These are phyloP conservation scores for Fusarium sp. DNA, from an alignment of 2,329 filamentous ascomycete species.

Conservation along the genomic window DNA sequence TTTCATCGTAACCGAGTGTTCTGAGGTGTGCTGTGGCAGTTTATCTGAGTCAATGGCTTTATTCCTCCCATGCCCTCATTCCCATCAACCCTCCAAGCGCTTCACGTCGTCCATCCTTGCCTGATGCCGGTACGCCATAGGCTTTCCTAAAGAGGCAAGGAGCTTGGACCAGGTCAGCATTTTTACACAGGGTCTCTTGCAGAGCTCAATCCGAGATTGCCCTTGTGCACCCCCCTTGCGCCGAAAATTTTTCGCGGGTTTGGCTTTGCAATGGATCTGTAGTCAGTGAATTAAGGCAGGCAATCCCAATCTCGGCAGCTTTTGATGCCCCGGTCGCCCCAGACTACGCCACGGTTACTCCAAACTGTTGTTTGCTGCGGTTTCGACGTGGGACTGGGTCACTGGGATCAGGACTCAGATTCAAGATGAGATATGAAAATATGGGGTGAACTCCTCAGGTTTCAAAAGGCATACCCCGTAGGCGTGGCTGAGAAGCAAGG, in stretches of 20 bases:
- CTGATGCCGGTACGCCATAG: conserved; percentile 26
- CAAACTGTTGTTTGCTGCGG: conserved; percentile 6
- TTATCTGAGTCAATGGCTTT: conserved; percentile 33
- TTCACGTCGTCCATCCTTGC: conserved; percentile 6
- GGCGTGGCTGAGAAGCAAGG: conserved; percentile 23
- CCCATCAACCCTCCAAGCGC: conserved; percentile 3
- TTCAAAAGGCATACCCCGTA: conserved; percentile 2
- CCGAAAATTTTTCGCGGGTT: conserved; percentile 49
- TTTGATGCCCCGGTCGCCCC: conserved; percentile 38
- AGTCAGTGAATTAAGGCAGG: conserved; percentile 16
- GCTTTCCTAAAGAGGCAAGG: conserved; percentile 47
- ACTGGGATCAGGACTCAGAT: conserved; percentile 5
- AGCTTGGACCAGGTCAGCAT: conserved; percentile 42
- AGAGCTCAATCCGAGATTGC: conserved; percentile 46
- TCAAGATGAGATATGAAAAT: conserved; percentile 33
- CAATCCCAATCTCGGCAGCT: conserved; percentile 40
- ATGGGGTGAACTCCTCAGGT: conserved; percentile 27
- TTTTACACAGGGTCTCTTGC: conserved; percentile 43
- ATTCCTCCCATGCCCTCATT: background rate
- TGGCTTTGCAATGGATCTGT: conserved; percentile 5
- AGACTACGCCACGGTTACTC: conserved; percentile 28
- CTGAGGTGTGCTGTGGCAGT: background rate
- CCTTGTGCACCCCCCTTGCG: conserved; percentile 41
- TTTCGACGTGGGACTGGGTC: background rate
- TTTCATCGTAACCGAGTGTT: background rate